Evolutionary conservation across 2,329 filamentous ascomycete species (phyloP).

Genomic region (Colletotrichum brevisporum): DNA sequence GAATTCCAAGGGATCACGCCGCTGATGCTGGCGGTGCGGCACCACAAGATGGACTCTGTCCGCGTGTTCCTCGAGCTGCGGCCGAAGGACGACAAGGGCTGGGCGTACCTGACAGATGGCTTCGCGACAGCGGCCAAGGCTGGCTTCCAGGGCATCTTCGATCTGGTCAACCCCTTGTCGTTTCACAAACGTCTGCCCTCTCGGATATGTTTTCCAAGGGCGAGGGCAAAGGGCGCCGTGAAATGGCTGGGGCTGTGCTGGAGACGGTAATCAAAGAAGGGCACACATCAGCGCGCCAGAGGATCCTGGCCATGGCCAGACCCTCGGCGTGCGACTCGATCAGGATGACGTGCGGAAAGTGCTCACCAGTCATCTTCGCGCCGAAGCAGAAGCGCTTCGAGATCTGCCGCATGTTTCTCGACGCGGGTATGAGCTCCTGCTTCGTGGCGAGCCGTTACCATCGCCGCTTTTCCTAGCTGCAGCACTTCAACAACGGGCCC

Average conservation of each 20-base stretch:
- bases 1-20: constrained; percentile 2
- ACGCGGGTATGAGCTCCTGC: constrained; percentile 9
- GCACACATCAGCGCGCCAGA: neutral
- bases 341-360: constrained; percentile 13
- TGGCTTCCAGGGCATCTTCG: neutral
- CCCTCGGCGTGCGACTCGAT: neutral
- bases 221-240: no score
- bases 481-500: no score
- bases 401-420: neutral
- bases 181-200: neutral
- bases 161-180: neutral
- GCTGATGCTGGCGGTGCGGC: neutral
- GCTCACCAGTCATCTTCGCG: constrained; percentile 14
- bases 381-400: neutral
- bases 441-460: neutral
- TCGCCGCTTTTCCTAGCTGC: neutral
- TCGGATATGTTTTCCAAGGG: no score
- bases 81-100: neutral
- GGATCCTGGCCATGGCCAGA: neutral
- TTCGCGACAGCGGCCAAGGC: neutral
- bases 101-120: neutral
- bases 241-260: neutral
- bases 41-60: neutral
- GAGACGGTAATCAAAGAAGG: neutral
- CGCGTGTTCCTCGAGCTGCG: neutral